Evolutionary conservation across 148 eudicot genomes (phyloP), one percentile per base, ranked within the genome.

Genomic region (Fagopyrum esculentum): DNA sequence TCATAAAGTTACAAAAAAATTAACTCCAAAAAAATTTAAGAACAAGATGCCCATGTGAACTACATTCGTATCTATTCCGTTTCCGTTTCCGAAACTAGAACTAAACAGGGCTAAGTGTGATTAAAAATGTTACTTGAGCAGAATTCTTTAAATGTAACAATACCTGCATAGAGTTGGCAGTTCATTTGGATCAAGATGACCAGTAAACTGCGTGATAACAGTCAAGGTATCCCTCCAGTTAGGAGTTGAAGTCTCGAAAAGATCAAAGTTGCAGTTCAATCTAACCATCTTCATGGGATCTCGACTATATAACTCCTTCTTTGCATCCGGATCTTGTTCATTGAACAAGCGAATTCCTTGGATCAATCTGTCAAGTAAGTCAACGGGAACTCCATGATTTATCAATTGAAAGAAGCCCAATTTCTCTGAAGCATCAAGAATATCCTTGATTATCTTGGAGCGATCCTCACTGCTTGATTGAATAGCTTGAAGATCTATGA

Each of bases 141-240:
- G 26, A 22, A 22, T 22, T 22, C 26, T 22, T 22, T 22, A 22
- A 22, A 35, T 35, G 40, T 35, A 35, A 35, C 40, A 35, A 35
- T 35, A 66, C 71, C 71, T 40, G 47, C 71, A 66, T 4, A 66
- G 40, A 46, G 2, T 43, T 35, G 71, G 71, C 17, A 66, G 47
- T 66, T 66, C 47, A 66, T 1, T 35, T 15, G 71, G 71, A 40
- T 66, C 71, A 66, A 66, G 71, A 6, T 35, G 3, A 66, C 46
- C 71, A 6, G 71, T 63, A 12, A 9, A 63, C 44, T 63, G 71
- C 40, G 47, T 43, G 47, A 15, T 40, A 6, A 66, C 71, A 40
- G 46, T 66, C 71, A 66, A 40, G 16, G 71, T 66, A 15, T 66
- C 71, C 46, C 71, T 35, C 71, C 71, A 66, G n/a, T 43, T 66